Conservation (phyloP, 768 basidiomycete genomes). For the Punctularia strigosozonata region DNA sequence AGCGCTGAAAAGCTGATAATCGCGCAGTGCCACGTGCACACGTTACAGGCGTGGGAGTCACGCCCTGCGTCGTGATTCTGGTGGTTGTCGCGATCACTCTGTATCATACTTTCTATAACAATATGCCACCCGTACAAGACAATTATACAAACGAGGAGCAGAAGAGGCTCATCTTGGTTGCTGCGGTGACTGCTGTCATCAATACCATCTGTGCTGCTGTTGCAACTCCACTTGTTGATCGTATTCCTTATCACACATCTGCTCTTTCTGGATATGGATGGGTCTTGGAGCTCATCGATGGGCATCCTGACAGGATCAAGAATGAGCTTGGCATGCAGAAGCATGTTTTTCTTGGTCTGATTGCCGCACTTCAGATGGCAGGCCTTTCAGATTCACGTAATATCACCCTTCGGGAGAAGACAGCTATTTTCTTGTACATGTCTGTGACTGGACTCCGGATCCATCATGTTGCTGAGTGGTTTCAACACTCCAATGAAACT, state of each 20-base stretch:
- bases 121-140: too few species aligned
- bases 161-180: too few species aligned
- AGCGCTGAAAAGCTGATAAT: too few species aligned
- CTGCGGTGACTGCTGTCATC: background rate
- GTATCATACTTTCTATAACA: too few species aligned
- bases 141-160: too few species aligned
- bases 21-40: too few species aligned
- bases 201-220: background rate
- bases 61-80: too few species aligned
- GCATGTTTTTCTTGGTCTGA: slow-evolving; percentile 5
- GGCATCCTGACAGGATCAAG: slow-evolving; percentile 4
- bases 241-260: slow-evolving; percentile 3
- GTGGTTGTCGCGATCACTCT: too few species aligned
- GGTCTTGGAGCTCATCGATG: slow-evolving; percentile 4
- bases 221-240: background rate
- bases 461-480: slow-evolving; percentile 15
- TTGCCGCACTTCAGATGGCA: slow-evolving; percentile 1
- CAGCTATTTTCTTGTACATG: slow-evolving; percentile 17
- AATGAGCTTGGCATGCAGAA: slow-evolving; percentile 2
- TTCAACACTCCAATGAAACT: slow-evolving; percentile 14
- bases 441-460: slow-evolving; percentile 12
- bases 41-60: too few species aligned
- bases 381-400: slow-evolving; percentile 4
- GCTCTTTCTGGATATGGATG: slow-evolving; percentile 3
- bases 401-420: slow-evolving; percentile 10